A percentile compares a stretch with the other conserved stretches of the same genome.
These are phyloP conservation scores for Syncephalastrum contaminatum DNA, from an alignment of 371 early-diverging fungal genomes.

Conservation along the genomic window DNA sequence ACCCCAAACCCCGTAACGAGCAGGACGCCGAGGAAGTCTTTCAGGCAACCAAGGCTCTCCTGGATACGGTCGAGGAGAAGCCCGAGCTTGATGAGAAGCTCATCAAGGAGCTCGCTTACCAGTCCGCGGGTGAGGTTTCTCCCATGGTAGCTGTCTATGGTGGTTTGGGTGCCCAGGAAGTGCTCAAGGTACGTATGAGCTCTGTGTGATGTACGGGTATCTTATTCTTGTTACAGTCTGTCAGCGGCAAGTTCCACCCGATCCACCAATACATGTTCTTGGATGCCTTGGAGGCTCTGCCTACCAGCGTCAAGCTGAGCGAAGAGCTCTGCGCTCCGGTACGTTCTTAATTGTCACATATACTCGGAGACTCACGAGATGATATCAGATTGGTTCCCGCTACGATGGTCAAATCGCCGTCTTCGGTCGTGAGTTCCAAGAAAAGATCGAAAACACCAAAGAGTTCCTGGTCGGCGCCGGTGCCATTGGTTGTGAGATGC, in stretches of 20 bases:
- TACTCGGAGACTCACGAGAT: background rate
- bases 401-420: conserved; percentile 96
- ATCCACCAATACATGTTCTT: conserved; percentile 97
- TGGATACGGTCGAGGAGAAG: conserved; percentile 50
- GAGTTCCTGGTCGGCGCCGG: conserved; percentile 99
- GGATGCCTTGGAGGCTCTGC: conserved; percentile 96
- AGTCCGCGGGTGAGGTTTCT: conserved; percentile 88
- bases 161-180: conserved; percentile 99
- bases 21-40: conserved; percentile 68
- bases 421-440: conserved; percentile 92
- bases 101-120: conserved; percentile 84
- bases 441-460: conserved; percentile 82
- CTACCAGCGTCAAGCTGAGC: conserved; percentile 58
- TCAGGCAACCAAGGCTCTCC: conserved; percentile 54
- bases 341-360: conserved; percentile 13
- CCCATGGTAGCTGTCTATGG: conserved; percentile 99
- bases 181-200: conserved; percentile 79
- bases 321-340: conserved; percentile 76
- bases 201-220: background rate
- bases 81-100: conserved; percentile 87
- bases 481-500: conserved; percentile 99
- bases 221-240: conserved; percentile 37
- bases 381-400: conserved; percentile 65
- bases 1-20: conserved; percentile 55
- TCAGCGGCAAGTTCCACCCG: conserved; percentile 96